phyloP scores from a whole-genome alignment of 2,329 filamentous ascomycete genomes.

The Fusarium sp. region DNA sequence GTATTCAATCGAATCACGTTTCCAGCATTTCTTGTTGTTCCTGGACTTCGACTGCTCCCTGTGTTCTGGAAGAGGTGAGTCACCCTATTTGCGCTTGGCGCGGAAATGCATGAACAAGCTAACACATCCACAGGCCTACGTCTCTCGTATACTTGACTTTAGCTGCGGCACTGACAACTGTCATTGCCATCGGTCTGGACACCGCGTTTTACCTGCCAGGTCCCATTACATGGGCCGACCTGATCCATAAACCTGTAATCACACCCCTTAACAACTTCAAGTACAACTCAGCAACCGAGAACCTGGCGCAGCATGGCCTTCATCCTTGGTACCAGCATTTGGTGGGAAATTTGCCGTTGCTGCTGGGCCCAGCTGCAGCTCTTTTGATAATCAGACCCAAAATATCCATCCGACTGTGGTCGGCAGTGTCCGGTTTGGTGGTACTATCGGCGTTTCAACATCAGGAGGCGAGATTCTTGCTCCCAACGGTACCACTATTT shows the following conservation, averaged over 20 bases:
- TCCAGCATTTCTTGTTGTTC: conserved; percentile 88
- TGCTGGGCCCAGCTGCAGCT: conserved; percentile 75
- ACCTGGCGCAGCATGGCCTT: conserved; percentile 78
- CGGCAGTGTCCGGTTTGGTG: conserved; percentile 76
- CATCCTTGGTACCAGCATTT: conserved; percentile 84
- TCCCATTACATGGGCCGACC: conserved; percentile 70
- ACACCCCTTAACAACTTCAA: conserved; percentile 81
- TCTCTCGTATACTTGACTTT: conserved; percentile 70
- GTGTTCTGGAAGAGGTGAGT: conserved; percentile 83
- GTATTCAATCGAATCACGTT: conserved; percentile 98
- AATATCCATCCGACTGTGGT: conserved; percentile 70
- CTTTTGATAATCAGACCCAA: conserved; percentile 68
- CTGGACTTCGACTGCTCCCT: conserved; percentile 82
- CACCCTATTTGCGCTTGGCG: conserved; percentile 31
- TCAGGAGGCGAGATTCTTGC: conserved; percentile 81
- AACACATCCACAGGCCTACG: conserved; percentile 56
- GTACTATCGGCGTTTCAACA: conserved; percentile 80
- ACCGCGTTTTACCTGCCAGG: conserved; percentile 81
- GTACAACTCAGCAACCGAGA: conserved; percentile 76
- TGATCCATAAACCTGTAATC: conserved; percentile 73
- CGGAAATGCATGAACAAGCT: conserved; percentile 24
- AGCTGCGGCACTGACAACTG: conserved; percentile 73
- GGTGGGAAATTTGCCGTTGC: conserved; percentile 72
- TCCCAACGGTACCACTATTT: conserved; percentile 80
- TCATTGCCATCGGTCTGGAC: conserved; percentile 81